Evolutionary conservation across 768 basidiomycete species (phyloP), one percentile per base, ranked within the genome.

Genomic region (Boletus speciosus): DNA sequence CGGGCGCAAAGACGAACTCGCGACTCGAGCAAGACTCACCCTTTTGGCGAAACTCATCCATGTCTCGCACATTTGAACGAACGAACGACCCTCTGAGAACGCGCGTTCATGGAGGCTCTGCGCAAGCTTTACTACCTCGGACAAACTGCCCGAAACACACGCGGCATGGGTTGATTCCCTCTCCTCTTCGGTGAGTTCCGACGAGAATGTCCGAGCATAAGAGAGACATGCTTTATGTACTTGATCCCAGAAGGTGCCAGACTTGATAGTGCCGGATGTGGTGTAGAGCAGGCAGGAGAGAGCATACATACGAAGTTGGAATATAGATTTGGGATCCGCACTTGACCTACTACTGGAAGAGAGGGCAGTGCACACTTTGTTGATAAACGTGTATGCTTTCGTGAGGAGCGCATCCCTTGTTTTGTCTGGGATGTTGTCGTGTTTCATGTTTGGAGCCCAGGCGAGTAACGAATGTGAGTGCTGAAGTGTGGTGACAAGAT

Each of bases 161-260:
- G 73, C 67, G 2, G 70, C 70, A 7, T 55, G 25, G 7, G 19
- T 37, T 12, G 21, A 21, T 40, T 72, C 72, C 32, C 69, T 67
- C 48, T 78, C 63, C 29, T 54, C 61, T 5, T 53, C 55, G 4
- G 52, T 1, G 1, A 36, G 45, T 39, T 49, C 69, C 0, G 55
- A 59, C 10, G 54, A 59, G 12, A 64, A 58, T 0, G 66, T 62
- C 1, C 49, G 62, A 52, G 64, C 56, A 34, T 49, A n/a, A 75
- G 66, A 14, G 65, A 73, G 21, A 75, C 74, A 62, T 75, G 81
- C 58, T 79, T 83, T 52, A 74, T 74, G 27, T 66, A 70, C 75
- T 61, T 91, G 90, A 44, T 86, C 83, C 89, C 89, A 90, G 65
- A 90, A 86, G 0, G 76, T 78, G 44, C 73, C 72, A 3, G 83